A percentile compares a stretch with the other conserved stretches of the same genome.
These are phyloP conservation scores for Vitis amurensis DNA, from an alignment of 164 flowering plant species.

Conservation along the genomic window DNA sequence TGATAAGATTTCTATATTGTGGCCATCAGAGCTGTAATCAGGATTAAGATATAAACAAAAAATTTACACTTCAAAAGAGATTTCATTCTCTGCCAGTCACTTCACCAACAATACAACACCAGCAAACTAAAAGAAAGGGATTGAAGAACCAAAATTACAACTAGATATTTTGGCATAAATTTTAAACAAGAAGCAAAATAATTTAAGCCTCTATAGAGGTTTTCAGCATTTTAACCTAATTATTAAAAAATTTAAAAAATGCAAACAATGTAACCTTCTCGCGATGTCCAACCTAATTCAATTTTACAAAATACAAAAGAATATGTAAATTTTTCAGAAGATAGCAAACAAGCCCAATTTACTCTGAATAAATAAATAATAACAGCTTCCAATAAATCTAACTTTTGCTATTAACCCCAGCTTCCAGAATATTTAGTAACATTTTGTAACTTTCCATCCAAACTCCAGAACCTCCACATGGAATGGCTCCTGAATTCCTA, in stretches of 20 bases:
- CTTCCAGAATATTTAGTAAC: not conserved
- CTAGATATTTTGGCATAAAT: not conserved
- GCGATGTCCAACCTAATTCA: too few relatives aligned
- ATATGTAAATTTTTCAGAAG: too few relatives aligned
- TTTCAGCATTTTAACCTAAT: not conserved
- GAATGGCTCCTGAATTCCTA: not conserved
- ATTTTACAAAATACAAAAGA: too few relatives aligned
- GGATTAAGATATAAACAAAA: not conserved
- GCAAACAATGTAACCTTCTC: too few relatives aligned
- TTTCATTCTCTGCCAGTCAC: not conserved
- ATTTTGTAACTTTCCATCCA: not conserved
- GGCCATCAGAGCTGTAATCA: not conserved
- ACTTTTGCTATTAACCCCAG: not conserved
- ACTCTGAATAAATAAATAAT: not conserved
- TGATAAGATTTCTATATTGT: not conserved
- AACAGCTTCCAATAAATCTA: not conserved
- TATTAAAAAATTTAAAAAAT: not conserved
- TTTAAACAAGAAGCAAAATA: not conserved
- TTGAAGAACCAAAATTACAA: too few relatives aligned
- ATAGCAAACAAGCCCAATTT: too few relatives aligned
- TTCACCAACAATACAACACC: constrained; percentile 1
- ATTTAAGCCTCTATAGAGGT: not conserved
- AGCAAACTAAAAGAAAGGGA: too few relatives aligned
- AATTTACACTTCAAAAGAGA: not conserved
- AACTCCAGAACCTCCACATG: not conserved